These are phyloP conservation scores for Lactarius sp. DNA, from an alignment of 768 basidiomycete genomes.

Conservation along the genomic window DNA sequence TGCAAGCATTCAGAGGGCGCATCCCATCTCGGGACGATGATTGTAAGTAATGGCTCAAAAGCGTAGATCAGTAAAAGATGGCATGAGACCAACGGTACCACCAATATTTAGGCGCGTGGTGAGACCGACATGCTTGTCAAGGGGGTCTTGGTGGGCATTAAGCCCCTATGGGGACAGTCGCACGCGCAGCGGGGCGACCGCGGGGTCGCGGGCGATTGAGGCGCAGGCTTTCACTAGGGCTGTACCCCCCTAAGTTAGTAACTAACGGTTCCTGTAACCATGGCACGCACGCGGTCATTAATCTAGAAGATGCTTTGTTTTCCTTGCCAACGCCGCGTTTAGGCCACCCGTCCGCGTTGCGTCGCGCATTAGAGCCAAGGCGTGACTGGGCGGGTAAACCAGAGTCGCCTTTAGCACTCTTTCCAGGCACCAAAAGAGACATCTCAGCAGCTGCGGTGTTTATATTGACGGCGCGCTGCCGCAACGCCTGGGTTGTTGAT, in stretches of 20 bases:
- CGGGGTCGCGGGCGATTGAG: conserved; percentile 44
- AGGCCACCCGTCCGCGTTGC: conserved; percentile 57
- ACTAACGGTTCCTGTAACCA: not conserved
- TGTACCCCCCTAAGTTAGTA: conserved; percentile 21
- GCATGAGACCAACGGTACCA: not conserved
- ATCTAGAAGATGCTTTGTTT: conserved; percentile 36
- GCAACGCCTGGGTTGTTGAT: conserved; percentile 23
- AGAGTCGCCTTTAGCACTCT: conserved; percentile 32
- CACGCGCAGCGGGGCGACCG: conserved; percentile 37
- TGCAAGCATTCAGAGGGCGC: not conserved
- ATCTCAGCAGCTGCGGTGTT: conserved; percentile 26
- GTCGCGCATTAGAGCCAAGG: conserved; percentile 50
- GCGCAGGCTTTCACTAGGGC: conserved; percentile 40
- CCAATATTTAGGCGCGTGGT: no score
- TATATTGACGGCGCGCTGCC: conserved; percentile 12
- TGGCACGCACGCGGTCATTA: conserved; percentile 51
- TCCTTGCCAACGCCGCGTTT: conserved; percentile 54
- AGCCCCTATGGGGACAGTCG: not conserved
- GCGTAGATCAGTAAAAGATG: conserved; percentile 4
- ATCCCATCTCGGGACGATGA: not conserved
- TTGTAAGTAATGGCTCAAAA: not conserved
- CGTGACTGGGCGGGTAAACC: conserved; percentile 40
- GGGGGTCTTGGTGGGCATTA: not conserved
- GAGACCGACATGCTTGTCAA: not conserved
- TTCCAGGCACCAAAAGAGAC: conserved; percentile 37